Conservation (phyloP, 2,329 filamentous ascomycete species). For the Apiospora aurea region DNA sequence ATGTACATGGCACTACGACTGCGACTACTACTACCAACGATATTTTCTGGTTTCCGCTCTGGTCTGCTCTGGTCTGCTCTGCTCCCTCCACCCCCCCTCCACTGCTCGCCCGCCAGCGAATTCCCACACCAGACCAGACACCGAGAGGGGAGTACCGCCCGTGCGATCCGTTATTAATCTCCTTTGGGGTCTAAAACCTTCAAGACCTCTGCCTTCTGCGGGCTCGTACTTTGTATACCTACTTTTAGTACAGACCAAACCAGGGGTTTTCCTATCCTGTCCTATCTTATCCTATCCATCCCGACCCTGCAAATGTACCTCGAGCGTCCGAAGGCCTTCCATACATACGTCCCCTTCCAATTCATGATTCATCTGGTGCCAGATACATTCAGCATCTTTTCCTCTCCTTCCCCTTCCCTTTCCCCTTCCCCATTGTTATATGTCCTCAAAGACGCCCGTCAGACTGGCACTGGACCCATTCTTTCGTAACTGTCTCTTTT, state of each 20-base stretch:
- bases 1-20: slow-evolving; percentile 10
- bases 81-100: slow-evolving; percentile 7
- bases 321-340: slow-evolving; percentile 13
- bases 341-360: background rate
- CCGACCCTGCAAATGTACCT: background rate
- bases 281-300: no score
- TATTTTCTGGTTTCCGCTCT: slow-evolving; percentile 3
- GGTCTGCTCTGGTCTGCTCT: no score
- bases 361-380: slow-evolving; percentile 18
- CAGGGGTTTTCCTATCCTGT: background rate
- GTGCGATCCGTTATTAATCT: slow-evolving; percentile 26
- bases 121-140: slow-evolving; percentile 14
- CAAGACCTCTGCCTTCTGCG: background rate
- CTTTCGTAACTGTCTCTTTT: slow-evolving; percentile 18
- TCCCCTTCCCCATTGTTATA: slow-evolving; percentile 15
- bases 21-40: background rate
- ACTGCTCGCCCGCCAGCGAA: background rate
- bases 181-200: slow-evolving; percentile 27
- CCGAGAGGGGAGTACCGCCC: slow-evolving; percentile 8
- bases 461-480: background rate
- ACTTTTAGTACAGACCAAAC: background rate
- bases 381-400: slow-evolving; percentile 1
- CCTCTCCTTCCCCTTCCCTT: background rate
- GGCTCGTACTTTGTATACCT: background rate
- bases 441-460: slow-evolving; percentile 6